Evolutionary conservation across 805 yeast species (phyloP), one percentile per base, ranked within the genome.

Genomic region (Yarrowia bubula): DNA sequence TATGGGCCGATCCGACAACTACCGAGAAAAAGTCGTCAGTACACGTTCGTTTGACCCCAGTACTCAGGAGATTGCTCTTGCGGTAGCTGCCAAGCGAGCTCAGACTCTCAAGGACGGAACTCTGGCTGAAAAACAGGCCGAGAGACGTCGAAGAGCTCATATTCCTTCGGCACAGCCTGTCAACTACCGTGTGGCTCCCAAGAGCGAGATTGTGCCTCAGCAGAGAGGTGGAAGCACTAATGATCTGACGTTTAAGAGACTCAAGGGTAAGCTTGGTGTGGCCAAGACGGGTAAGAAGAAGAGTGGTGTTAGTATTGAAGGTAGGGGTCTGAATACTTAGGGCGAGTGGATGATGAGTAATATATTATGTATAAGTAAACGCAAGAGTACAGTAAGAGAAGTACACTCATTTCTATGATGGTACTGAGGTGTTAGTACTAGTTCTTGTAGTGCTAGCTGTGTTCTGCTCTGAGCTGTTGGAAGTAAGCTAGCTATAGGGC

Each of bases 1-100:
- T 68, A 90, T 95, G 82, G 96, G 96, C 70, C 88, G 96, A 67
- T 88, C 96, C 3, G 98, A 93, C 76, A 91, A 92, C 71, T 93
- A 92, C 79, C 86, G 95, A 75, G 97, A 93, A 76, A 86, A 90
- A 77, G 81, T 85, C 67, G 87, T 93, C 67, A 83, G 83, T 71
- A 83, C 86, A 67, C 83, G 85, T 67, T 85, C 84, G 51, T 92
- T 89, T 76, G 73, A 78, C 44, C 79, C 77, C 65, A 73, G 70
- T 61, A 72, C 57, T 37, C 55, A 65, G 50, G 69, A 66, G 38
- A 68, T 65, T 32, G 66, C 53, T 8, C 58, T 62, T 10, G 65
- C 48, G 11, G 64, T 41, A 8, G 66, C 53, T 10, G 47, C 46
- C 46, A 38, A 50, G 51, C 22, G 66, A 28, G 65, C 66, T 15